Percentiles rank a stretch among this genome's conserved stretches.
Conservation (phyloP, 2,329 filamentous ascomycete genomes). For the Colletotrichum plurivorum region DNA sequence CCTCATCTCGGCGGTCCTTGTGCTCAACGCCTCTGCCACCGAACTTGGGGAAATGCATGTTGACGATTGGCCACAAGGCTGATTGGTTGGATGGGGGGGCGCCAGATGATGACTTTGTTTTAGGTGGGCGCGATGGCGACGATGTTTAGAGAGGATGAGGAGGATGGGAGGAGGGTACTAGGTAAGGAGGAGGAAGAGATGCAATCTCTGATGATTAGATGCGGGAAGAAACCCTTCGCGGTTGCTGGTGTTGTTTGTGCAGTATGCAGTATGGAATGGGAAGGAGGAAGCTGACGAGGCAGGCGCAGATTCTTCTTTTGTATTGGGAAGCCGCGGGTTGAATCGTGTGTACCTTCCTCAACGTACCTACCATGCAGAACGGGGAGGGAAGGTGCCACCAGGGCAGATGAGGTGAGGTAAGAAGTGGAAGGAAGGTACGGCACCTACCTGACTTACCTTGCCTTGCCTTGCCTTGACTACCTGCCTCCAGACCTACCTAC, state of each 20-base stretch:
- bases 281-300: background rate
- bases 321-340: slow-evolving; percentile 7
- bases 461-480: background rate
- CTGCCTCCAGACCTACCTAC: no score
- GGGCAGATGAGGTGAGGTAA: background rate
- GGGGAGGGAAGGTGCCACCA: background rate
- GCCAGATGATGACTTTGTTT: background rate
- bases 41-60: slow-evolving; percentile 38
- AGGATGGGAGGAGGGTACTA: background rate
- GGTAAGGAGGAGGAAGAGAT: slow-evolving; percentile 9
- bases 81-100: background rate
- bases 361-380: slow-evolving; percentile 2
- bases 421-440: slow-evolving; percentile 4
- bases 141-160: background rate
- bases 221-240: background rate
- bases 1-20: slow-evolving; percentile 23
- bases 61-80: slow-evolving; percentile 11
- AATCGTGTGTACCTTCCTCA: background rate
- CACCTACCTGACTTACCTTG: background rate
- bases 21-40: slow-evolving; percentile 37
- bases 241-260: background rate
- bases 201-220: slow-evolving; percentile 31
- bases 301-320: slow-evolving; percentile 19
- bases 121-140: background rate
- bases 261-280: slow-evolving; percentile 5